Percentiles rank a stretch among this genome's conserved stretches.
These are phyloP conservation scores for Fonsecaea multimorphosa DNA, from an alignment of 2,329 filamentous ascomycete genomes.

Conservation along the genomic window DNA sequence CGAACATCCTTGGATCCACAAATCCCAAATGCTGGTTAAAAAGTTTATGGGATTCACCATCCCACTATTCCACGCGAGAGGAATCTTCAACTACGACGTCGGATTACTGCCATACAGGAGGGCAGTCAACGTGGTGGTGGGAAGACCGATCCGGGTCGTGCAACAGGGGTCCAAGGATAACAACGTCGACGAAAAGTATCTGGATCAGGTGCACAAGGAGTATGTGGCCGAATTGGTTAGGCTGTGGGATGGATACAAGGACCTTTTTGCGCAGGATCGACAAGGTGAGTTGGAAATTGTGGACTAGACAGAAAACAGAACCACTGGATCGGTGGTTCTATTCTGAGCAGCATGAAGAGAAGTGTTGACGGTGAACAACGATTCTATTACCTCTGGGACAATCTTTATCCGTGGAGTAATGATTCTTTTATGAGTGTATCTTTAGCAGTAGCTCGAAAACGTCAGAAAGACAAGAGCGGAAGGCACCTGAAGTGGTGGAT, in stretches of 20 bases:
- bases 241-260: constrained; percentile 56
- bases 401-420: not conserved
- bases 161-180: constrained; percentile 62
- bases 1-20: constrained; percentile 78
- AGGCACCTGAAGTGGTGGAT: not conserved
- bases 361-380: not conserved
- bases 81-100: constrained; percentile 97
- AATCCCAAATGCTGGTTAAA: constrained; percentile 82
- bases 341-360: not conserved
- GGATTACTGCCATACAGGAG: constrained; percentile 92
- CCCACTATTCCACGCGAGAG: constrained; percentile 85
- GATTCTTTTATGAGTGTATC: not conserved
- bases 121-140: constrained; percentile 87
- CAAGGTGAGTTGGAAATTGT: constrained; percentile 53
- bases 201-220: constrained; percentile 77
- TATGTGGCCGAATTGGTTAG: constrained; percentile 70
- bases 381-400: not conserved
- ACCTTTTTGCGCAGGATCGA: constrained; percentile 53
- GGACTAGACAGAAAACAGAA: constrained; percentile 7
- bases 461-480: not conserved
- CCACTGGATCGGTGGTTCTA: not conserved
- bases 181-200: constrained; percentile 73
- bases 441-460: not conserved
- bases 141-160: constrained; percentile 75
- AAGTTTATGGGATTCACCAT: constrained; percentile 89